Evolutionary conservation across 768 basidiomycete genomes (phyloP).

Genomic region (Termitomyces sp.): DNA sequence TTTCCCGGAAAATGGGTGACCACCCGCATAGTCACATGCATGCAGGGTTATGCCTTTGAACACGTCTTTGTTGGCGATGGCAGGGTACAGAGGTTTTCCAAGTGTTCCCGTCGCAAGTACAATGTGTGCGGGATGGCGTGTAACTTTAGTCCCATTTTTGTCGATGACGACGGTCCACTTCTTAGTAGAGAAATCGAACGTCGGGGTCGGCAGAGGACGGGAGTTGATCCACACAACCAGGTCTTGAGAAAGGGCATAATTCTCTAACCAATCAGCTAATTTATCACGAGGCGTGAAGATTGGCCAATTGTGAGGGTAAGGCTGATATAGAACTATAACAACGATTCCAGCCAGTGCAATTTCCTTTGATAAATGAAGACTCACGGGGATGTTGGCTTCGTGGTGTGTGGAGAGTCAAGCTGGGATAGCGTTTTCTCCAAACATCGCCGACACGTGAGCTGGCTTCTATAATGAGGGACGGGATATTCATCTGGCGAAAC

Average conservation of each 20-base stretch:
- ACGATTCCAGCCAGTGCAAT: background rate
- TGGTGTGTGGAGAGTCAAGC: constrained; percentile 36
- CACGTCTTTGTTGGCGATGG: constrained; percentile 15
- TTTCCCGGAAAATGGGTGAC: constrained; percentile 24
- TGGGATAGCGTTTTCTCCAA: constrained; percentile 54
- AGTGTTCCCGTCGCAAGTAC: constrained; percentile 32
- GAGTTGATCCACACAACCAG: constrained; percentile 38
- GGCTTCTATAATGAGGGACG: constrained; percentile 56
- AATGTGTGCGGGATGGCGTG: constrained; percentile 32
- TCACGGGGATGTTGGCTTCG: constrained; percentile 14
- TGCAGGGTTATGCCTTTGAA: constrained; percentile 30
- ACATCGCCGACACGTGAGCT: constrained; percentile 51
- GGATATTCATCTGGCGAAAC: constrained; percentile 50
- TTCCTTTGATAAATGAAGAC: constrained; percentile 10
- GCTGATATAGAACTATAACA: constrained; percentile 32
- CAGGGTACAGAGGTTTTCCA: constrained; percentile 28
- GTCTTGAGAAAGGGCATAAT: constrained; percentile 34
- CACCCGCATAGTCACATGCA: constrained; percentile 25
- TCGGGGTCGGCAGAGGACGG: constrained; percentile 23
- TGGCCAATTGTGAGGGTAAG: constrained; percentile 20
- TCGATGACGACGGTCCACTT: constrained; percentile 31
- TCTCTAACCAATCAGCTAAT: constrained; percentile 39
- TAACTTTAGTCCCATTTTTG: constrained; percentile 21
- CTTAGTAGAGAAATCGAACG: constrained; percentile 24
- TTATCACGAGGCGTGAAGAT: constrained; percentile 28